A percentile compares a stretch with the other conserved stretches of the same genome.
These are phyloP conservation scores for Solanum tacnaense DNA, from an alignment of 257 asterid species.

Conservation along the genomic window DNA sequence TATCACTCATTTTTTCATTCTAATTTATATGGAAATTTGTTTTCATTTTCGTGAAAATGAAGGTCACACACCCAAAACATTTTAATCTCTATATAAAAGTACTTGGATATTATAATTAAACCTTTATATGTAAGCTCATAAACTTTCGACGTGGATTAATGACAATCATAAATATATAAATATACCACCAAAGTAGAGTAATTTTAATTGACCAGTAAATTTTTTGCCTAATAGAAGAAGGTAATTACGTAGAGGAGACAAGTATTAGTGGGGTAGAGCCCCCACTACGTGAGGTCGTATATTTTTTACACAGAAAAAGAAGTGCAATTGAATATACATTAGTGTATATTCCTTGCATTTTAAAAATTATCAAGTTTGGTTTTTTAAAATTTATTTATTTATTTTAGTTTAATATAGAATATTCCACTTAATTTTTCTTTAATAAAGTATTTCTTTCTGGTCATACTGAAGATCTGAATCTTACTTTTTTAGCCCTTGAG, in stretches of 20 bases:
- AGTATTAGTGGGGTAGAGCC: background rate
- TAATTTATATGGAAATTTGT: background rate
- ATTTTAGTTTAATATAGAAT: background rate
- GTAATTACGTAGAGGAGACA: background rate
- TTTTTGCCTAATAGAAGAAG: background rate
- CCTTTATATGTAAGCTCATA: background rate
- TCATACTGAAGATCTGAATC: background rate
- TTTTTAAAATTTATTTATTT: background rate
- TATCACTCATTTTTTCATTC: background rate
- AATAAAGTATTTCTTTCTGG: background rate
- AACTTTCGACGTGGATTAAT: background rate
- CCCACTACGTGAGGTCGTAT: background rate
- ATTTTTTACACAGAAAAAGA: background rate
- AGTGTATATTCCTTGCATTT: background rate
- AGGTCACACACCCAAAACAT: background rate
- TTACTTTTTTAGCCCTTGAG: background rate
- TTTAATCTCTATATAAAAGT: no score
- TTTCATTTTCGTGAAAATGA: background rate
- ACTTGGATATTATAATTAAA: no score
- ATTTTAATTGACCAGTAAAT: background rate
- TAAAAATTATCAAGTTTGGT: background rate
- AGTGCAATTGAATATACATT: background rate
- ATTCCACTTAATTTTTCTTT: background rate
- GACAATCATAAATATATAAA: background rate
- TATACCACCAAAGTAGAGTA: background rate